Percentiles rank a stretch among this genome's conserved stretches.
These are phyloP conservation scores for Dryadomyces quercivorus DNA, from an alignment of 2,329 filamentous ascomycete genomes.

Conservation along the genomic window DNA sequence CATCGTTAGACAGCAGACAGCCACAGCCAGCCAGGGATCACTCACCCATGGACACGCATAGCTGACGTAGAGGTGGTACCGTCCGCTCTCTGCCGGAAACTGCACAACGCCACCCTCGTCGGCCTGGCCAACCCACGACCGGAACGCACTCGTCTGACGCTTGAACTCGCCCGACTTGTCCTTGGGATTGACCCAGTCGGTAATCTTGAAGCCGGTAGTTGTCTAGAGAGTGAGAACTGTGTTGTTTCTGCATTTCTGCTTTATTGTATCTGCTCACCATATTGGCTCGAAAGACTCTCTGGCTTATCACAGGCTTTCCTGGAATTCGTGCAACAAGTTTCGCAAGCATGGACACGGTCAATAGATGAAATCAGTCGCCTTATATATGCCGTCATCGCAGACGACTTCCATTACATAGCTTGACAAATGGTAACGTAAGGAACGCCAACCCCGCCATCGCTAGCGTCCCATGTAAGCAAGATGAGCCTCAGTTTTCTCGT, in stretches of 20 bases:
- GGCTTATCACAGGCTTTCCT: neutral
- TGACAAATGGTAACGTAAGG: slow-evolving; percentile 13
- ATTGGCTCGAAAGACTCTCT: neutral
- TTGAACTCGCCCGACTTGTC: slow-evolving; percentile 89
- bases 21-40: neutral
- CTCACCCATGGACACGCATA: slow-evolving; percentile 86
- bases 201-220: slow-evolving; percentile 37
- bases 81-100: slow-evolving; percentile 74
- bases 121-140: slow-evolving; percentile 50
- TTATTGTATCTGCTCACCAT: neutral
- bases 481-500: no score
- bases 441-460: no score
- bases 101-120: slow-evolving; percentile 54
- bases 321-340: neutral
- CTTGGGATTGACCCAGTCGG: slow-evolving; percentile 68
- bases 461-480: no score
- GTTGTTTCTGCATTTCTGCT: no score
- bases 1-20: neutral
- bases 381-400: neutral
- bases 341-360: neutral
- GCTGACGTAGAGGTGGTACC: slow-evolving; percentile 91
- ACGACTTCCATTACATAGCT: neutral
- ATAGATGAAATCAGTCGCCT: neutral
- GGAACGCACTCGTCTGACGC: slow-evolving; percentile 71
- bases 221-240: no score